These are phyloP conservation scores for Lanmaoa pseudosensibilis DNA, from an alignment of 768 basidiomycete species.

Conservation along the genomic window DNA sequence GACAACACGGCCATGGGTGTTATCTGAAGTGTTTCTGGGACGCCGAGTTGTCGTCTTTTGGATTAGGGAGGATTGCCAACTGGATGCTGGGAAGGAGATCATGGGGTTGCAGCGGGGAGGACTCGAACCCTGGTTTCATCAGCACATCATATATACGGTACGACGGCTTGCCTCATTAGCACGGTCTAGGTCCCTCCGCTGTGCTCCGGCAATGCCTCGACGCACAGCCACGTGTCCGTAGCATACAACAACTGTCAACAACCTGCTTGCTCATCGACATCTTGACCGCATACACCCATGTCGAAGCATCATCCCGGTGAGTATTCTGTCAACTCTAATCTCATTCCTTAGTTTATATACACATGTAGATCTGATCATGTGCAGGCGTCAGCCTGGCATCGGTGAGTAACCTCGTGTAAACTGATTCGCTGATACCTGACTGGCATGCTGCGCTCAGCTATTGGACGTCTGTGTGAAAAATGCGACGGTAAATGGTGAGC, in stretches of 20 bases:
- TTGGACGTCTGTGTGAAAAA: constrained; percentile 97
- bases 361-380: constrained; percentile 90
- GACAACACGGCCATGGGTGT: constrained; percentile 22
- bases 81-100: constrained; percentile 33
- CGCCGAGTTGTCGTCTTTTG: constrained; percentile 18
- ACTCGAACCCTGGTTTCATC: constrained; percentile 5
- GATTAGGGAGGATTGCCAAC: constrained; percentile 31
- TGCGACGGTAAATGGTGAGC: constrained; percentile 98
- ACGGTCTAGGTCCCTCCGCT: background rate
- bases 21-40: constrained; percentile 6
- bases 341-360: background rate
- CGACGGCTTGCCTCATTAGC: no score
- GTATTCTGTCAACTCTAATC: background rate
- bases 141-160: constrained; percentile 5
- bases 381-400: constrained; percentile 95
- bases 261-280: background rate
- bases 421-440: constrained; percentile 7
- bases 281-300: constrained; percentile 45
- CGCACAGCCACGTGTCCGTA: constrained; percentile 17
- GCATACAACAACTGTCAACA: constrained; percentile 16
- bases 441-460: constrained; percentile 53
- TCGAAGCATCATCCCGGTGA: constrained; percentile 89
- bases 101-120: constrained; percentile 14
- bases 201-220: background rate
- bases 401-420: constrained; percentile 48